Evolutionary conservation across 441 rosid genomes (phyloP).

Genomic region (Gossypium trilobum): DNA sequence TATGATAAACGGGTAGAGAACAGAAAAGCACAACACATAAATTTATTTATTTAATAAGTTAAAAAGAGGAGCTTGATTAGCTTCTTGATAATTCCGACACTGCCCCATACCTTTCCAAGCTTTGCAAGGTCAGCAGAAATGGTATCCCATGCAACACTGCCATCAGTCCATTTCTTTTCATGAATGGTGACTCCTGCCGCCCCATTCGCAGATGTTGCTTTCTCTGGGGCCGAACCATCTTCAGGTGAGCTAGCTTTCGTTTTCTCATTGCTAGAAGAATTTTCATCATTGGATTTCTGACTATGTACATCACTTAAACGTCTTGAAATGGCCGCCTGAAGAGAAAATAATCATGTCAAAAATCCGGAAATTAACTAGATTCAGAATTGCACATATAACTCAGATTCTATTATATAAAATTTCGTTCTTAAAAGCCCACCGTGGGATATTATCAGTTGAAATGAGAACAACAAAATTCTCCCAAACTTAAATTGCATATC

Average conservation of each 20-base stretch:
- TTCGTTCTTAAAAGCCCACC: neutral
- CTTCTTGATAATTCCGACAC: neutral
- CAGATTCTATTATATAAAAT: neutral
- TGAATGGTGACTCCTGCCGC: constrained; percentile 52
- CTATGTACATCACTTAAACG: constrained; percentile 64
- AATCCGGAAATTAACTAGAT: neutral
- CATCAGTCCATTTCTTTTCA: constrained; percentile 87
- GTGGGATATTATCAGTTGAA: neutral
- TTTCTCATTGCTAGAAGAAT: constrained; percentile 37
- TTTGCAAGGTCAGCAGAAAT: constrained; percentile 50
- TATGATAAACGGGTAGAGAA: neutral
- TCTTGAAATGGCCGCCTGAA: constrained; percentile 76
- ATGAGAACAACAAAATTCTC: neutral
- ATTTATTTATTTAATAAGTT: neutral
- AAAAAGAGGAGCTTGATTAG: neutral
- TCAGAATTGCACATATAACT: neutral
- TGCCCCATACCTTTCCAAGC: constrained; percentile 52
- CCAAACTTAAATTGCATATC: neutral
- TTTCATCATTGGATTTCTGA: constrained; percentile 37
- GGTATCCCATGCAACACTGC: constrained; percentile 49
- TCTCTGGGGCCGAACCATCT: constrained; percentile 25
- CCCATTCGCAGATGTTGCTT: constrained; percentile 24
- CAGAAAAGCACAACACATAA: neutral
- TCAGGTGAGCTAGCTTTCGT: constrained; percentile 40
- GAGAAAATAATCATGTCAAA: neutral